Evolutionary conservation across 2,329 filamentous ascomycete genomes (phyloP), one percentile per base, ranked within the genome.

Genomic region (Leptographium flavum): DNA sequence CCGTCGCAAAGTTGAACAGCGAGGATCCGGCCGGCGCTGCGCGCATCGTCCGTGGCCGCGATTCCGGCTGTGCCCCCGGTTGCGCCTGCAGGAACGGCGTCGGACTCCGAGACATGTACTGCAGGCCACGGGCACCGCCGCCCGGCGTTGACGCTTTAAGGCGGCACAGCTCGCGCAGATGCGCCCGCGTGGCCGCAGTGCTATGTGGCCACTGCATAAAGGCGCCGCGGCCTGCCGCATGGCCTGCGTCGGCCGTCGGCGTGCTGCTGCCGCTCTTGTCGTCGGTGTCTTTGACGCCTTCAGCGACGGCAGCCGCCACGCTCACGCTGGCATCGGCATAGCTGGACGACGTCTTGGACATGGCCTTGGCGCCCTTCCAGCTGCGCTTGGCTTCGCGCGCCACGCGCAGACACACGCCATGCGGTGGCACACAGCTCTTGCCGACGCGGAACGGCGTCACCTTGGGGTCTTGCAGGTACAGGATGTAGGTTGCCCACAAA

Each of bases 391-490:
- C 72, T 54, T 80, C 75, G 50, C 78, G 68, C n/a, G 79, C 73
- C 33, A 83, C 78, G 39, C 78, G 74, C 54, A 72, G 58, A 54
- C 76, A 79, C 10, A 82, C 77, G 15, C 79, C 79, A 37, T 76
- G 68, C 3, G 79, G 79, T 8, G 79, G 79, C 23, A 82, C 71
- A 46, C 72, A 70, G 54, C 74, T 77, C 54, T 76, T 78, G 48
- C 76, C 72, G 45, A 79, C 67, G 43, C 74, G 70, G 49, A 83
- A 76, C 0, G 79, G 79, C 1, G 79, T 83, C 3, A 81, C 76
- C 41, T 74, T 76, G 39, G 79, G 77, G 52, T 83, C 79, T 56
- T 79, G 74, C 35, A 82, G 62, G 53, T 82, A 83, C 43, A 78
- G 63, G 47, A 73, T 62, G 55, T 81, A 83, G 1, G 74, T 79